Evolutionary conservation across 192 early-diverging fungal genomes (phyloP).

Genomic region (Coemansia sp.): DNA sequence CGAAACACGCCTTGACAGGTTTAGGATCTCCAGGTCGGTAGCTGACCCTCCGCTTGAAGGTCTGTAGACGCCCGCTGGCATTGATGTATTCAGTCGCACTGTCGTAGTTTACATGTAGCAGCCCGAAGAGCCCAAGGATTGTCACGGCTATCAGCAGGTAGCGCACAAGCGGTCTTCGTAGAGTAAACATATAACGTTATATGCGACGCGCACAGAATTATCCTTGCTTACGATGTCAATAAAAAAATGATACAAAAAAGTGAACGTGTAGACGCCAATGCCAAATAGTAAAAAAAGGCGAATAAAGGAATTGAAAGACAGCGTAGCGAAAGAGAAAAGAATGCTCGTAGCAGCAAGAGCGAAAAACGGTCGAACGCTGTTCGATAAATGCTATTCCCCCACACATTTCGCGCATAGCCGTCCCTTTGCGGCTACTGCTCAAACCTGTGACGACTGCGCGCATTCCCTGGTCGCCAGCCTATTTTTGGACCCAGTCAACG

Average conservation of each 20-base stretch:
- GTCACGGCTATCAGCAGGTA: constrained; percentile 36
- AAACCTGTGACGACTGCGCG: background rate
- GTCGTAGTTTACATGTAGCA: constrained; percentile 46
- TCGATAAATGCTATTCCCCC: background rate
- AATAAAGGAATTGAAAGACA: constrained; percentile 5
- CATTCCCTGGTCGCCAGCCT: constrained; percentile 3
- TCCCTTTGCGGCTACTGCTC: background rate
- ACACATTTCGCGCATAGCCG: background rate
- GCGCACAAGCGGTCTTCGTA: constrained; percentile 40
- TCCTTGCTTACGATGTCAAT: background rate
- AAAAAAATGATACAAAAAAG: background rate
- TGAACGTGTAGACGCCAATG: background rate
- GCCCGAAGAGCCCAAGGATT: constrained; percentile 26
- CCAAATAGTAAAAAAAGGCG: background rate
- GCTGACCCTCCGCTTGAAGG: constrained; percentile 29
- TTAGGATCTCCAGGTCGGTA: constrained; percentile 34
- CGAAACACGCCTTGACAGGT: constrained; percentile 63
- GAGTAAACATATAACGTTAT: constrained; percentile 19
- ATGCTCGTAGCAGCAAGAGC: background rate
- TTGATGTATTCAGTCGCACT: constrained; percentile 23
- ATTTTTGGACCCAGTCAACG: constrained; percentile 5
- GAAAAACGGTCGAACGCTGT: background rate
- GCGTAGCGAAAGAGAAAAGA: constrained; percentile 5
- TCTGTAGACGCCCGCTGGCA: constrained; percentile 16
- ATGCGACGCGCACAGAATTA: background rate